Percentiles rank a stretch among this genome's conserved stretches.
These are phyloP conservation scores for Thielaviopsis cerberus DNA, from an alignment of 2,329 filamentous ascomycete species.

Conservation along the genomic window DNA sequence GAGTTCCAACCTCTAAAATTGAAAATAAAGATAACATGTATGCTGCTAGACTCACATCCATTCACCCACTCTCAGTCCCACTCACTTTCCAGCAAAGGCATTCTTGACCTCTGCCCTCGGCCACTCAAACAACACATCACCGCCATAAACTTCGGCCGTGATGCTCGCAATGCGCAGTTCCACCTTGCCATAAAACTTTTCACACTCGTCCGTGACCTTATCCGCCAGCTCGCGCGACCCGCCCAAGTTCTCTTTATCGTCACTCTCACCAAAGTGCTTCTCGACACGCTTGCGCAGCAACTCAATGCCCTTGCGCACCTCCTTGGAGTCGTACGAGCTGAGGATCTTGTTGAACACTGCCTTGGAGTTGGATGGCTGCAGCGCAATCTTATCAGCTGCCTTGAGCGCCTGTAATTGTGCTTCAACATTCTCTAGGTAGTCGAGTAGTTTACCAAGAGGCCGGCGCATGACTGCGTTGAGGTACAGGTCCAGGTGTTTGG, in stretches of 20 bases:
- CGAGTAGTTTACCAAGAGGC: conserved; percentile 74
- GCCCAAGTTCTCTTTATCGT: conserved; percentile 61
- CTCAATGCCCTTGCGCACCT: conserved; percentile 79
- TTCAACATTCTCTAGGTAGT: conserved; percentile 81
- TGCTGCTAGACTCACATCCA: background rate
- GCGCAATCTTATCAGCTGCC: conserved; percentile 45
- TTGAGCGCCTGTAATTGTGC: conserved; percentile 44
- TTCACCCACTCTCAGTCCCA: background rate
- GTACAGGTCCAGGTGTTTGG: conserved; percentile 75
- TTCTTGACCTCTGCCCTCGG: conserved; percentile 43
- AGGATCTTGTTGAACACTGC: conserved; percentile 73
- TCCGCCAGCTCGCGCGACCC: conserved; percentile 40
- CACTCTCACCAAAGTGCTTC: conserved; percentile 88
- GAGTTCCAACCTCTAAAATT: background rate
- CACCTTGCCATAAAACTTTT: conserved; percentile 42
- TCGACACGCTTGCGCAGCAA: conserved; percentile 78
- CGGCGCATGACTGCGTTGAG: conserved; percentile 73
- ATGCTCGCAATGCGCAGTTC: conserved; percentile 41
- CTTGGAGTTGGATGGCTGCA: conserved; percentile 68
- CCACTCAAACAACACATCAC: conserved; percentile 48
- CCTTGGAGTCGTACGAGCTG: conserved; percentile 59
- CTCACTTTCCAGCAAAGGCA: conserved; percentile 26
- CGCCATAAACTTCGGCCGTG: conserved; percentile 44
- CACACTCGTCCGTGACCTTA: conserved; percentile 41
- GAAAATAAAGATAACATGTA: background rate